Percentiles rank a stretch among this genome's conserved stretches.
Evolutionary conservation across 2,329 filamentous ascomycete species (phyloP).

Genomic region (Dactylellina drechsleri): DNA sequence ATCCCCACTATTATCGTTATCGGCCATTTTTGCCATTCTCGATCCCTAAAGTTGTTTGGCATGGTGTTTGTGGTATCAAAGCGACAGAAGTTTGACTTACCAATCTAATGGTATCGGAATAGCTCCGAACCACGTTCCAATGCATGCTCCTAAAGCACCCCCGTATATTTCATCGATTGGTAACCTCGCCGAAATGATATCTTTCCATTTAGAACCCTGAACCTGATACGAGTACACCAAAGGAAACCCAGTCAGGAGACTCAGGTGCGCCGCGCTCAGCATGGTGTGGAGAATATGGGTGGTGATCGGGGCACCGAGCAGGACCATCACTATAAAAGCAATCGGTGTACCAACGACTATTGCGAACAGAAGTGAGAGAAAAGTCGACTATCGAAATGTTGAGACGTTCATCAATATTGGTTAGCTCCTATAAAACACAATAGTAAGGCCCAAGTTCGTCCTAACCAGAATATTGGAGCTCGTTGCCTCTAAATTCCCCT

Average conservation of each 20-base stretch:
- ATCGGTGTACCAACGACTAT: slow-evolving; percentile 65
- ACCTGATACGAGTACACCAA: slow-evolving; percentile 88
- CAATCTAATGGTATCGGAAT: slow-evolving; percentile 96
- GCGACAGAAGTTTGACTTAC: slow-evolving; percentile 63
- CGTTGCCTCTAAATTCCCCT: slow-evolving; percentile 24
- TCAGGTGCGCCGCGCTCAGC: slow-evolving; percentile 82
- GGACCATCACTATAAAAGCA: slow-evolving; percentile 74
- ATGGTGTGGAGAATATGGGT: slow-evolving; percentile 81
- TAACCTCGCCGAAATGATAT: slow-evolving; percentile 73
- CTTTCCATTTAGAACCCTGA: slow-evolving; percentile 75
- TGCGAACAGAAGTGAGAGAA: slow-evolving; percentile 74
- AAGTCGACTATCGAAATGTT: slow-evolving; percentile 68
- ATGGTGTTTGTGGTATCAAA: neutral
- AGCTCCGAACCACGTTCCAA: slow-evolving; percentile 92
- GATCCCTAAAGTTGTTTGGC: slow-evolving; percentile 69
- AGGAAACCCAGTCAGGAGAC: slow-evolving; percentile 79
- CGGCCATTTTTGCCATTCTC: slow-evolving; percentile 99
- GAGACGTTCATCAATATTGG: neutral
- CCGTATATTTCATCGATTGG: slow-evolving; percentile 88
- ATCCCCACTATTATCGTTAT: slow-evolving; percentile 87
- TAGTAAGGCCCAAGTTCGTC: neutral
- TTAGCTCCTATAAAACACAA: neutral
- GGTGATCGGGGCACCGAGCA: slow-evolving; percentile 91
- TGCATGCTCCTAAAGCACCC: slow-evolving; percentile 76
- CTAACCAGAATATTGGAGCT: slow-evolving; percentile 25